Base-by-base conservation (phyloP, 2,329 filamentous ascomycete species). In the Phialophora macrospora region DNA sequence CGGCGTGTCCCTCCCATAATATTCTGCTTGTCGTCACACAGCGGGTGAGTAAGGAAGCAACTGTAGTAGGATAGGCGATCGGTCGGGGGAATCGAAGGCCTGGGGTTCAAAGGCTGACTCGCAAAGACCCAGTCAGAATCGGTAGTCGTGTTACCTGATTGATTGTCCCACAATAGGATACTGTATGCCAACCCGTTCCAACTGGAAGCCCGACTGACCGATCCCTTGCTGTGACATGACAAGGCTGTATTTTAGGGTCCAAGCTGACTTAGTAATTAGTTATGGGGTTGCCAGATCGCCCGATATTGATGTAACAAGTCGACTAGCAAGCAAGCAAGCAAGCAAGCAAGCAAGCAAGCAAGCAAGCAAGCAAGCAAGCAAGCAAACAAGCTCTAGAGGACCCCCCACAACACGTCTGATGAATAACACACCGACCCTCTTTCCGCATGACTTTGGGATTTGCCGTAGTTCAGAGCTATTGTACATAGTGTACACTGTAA, bases 211-310 rank as follows among this genome's bases (percentile, higher is more conserved):
- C 8, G 48, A 51, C 9, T 28, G 28, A 22, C 24, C 17, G 38
- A 44, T 44, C 14, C 26, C 7, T 24, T 34, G 9, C 28, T 4
- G 11, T 3, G 17, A 20, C 22, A 24, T 22, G 26, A 46, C 58
- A 22, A 60, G 58, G 58, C 58, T 54, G 58, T 22, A 26, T 5
- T 12, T 38, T 32, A n/a, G 11, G 11, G n/a, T 24, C 38, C 30
- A 28, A 41, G 28, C 17, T 12, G 46, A 60, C 58, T 41, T 26
- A 60, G 58, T 44, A 60, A 48, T 51, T 60, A 60, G 57, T 60
- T 44, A 38, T 48, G 32, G 32, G n/a, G n/a, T 44, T 44, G 38
- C 38, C 58, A 49, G 56, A 17, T 4, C 30, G 41, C 26, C 26
- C 56, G 41, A 22, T 59, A 24, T 26, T 49, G n/a, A 28, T 28